Percentiles rank a stretch among this genome's conserved stretches.
phyloP scores from a whole-genome alignment of 495 filamentous ascomycete species.

The Zalerion maritima region DNA sequence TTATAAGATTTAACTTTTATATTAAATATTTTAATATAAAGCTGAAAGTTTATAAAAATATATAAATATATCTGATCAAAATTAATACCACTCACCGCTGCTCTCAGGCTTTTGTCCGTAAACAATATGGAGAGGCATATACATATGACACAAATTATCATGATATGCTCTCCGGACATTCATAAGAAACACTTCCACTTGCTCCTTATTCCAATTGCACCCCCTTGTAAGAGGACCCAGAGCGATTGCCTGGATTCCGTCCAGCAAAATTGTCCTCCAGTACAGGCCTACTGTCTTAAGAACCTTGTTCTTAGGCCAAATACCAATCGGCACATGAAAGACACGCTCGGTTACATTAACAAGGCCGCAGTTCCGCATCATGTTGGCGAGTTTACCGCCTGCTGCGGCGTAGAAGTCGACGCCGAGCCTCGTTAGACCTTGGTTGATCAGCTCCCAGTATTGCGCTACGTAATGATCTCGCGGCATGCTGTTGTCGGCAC shows the following conservation, averaged over 20 bases:
- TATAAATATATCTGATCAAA: too few relatives aligned
- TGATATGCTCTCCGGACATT: conserved; percentile 31
- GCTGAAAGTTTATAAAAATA: too few relatives aligned
- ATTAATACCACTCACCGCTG: too few relatives aligned
- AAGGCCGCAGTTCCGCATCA: conserved; percentile 43
- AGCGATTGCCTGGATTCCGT: conserved; percentile 49
- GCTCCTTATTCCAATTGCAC: conserved; percentile 28
- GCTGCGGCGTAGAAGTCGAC: conserved; percentile 35
- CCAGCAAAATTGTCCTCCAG: conserved; percentile 40
- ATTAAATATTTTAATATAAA: too few relatives aligned
- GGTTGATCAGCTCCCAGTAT: conserved; percentile 30
- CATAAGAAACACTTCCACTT: conserved; percentile 32
- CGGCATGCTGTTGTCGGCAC: conserved; percentile 35
- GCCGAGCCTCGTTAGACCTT: conserved; percentile 29
- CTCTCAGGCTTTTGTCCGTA: conserved; percentile 38
- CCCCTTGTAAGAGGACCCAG: conserved; percentile 46
- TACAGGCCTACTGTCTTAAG: conserved; percentile 48
- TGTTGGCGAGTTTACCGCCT: conserved; percentile 30
- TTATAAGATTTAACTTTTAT: too few relatives aligned
- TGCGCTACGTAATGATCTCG: conserved; percentile 33
- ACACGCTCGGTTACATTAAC: conserved; percentile 40
- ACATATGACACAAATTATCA: conserved; percentile 25
- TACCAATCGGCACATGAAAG: conserved; percentile 51
- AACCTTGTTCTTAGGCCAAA: conserved; percentile 48
- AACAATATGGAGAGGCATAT: conserved; percentile 37